These are phyloP conservation scores for Dovyalis caffra DNA, from an alignment of 345 rosid species.

Conservation along the genomic window DNA sequence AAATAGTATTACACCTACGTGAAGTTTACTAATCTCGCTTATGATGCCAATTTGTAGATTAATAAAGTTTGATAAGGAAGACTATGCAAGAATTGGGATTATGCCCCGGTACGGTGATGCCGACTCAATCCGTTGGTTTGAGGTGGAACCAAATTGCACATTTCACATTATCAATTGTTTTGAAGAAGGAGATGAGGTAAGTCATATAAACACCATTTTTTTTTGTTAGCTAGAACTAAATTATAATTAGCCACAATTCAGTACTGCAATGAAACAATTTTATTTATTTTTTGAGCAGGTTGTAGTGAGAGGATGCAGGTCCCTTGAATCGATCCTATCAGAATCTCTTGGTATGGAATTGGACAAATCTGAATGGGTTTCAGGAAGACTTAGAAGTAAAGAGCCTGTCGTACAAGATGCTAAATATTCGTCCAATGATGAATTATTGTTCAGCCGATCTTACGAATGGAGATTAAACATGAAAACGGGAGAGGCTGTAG, in stretches of 20 bases:
- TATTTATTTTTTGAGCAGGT: constrained; percentile 21
- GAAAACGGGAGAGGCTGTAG: constrained; percentile 41
- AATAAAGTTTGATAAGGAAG: constrained; percentile 30
- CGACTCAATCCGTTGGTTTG: constrained; percentile 42
- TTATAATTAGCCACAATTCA: neutral
- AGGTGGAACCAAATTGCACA: constrained; percentile 34
- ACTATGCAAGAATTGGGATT: constrained; percentile 40
- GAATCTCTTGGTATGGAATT: constrained; percentile 25
- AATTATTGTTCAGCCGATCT: constrained; percentile 19
- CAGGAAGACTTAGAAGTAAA: constrained; percentile 9
- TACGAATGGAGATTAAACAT: constrained; percentile 52
- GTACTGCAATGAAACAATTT: neutral
- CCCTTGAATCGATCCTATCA: constrained; percentile 37
- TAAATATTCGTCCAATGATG: neutral
- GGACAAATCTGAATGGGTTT: constrained; percentile 39
- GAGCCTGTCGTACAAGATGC: neutral
- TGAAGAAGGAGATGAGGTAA: constrained; percentile 48
- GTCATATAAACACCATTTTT: too few relatives aligned
- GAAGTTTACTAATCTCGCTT: neutral
- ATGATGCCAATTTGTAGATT: constrained; percentile 15
- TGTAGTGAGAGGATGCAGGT: constrained; percentile 47
- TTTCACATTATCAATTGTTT: constrained; percentile 48
- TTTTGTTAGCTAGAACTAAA: too few relatives aligned
- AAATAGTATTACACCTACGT: neutral
- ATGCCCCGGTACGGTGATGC: constrained; percentile 53